Conservation (phyloP, 2,329 filamentous ascomycete species). For the Nigrospora osmanthi region DNA sequence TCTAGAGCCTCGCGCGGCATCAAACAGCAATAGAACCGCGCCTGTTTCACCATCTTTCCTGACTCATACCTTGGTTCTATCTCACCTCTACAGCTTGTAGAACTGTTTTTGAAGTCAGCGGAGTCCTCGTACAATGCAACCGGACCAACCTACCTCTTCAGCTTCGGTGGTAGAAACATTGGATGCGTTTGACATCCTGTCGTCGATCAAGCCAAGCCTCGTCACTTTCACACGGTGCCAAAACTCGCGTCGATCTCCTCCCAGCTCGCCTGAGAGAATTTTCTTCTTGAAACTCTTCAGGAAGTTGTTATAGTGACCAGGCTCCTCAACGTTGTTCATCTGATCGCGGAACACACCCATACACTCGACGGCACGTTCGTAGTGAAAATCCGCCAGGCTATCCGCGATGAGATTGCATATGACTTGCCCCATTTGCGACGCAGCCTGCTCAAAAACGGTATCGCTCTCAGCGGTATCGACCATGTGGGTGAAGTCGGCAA, state of each 20-base stretch:
- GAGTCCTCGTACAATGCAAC: neutral
- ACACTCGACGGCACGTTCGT: conserved; percentile 67
- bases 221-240: conserved; percentile 67
- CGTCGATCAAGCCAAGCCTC: conserved; percentile 66
- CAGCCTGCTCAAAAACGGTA: conserved; percentile 55
- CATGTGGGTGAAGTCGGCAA: conserved; percentile 85
- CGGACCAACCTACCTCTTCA: conserved; percentile 38
- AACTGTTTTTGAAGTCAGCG: neutral
- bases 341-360: conserved; percentile 73
- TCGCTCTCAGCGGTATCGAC: conserved; percentile 54
- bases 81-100: neutral
- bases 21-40: no score
- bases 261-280: conserved; percentile 60
- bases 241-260: conserved; percentile 72
- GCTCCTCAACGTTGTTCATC: conserved; percentile 67
- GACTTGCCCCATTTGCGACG: conserved; percentile 67
- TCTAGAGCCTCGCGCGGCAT: no score
- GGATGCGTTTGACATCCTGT: conserved; percentile 53
- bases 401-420: conserved; percentile 60
- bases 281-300: conserved; percentile 63
- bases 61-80: no score
- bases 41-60: no score
- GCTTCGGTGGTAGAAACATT: conserved; percentile 64
- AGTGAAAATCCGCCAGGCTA: conserved; percentile 69
- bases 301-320: conserved; percentile 69